These are phyloP conservation scores for Fusarium floridanum DNA, from an alignment of 2,329 filamentous ascomycete species.

Conservation along the genomic window DNA sequence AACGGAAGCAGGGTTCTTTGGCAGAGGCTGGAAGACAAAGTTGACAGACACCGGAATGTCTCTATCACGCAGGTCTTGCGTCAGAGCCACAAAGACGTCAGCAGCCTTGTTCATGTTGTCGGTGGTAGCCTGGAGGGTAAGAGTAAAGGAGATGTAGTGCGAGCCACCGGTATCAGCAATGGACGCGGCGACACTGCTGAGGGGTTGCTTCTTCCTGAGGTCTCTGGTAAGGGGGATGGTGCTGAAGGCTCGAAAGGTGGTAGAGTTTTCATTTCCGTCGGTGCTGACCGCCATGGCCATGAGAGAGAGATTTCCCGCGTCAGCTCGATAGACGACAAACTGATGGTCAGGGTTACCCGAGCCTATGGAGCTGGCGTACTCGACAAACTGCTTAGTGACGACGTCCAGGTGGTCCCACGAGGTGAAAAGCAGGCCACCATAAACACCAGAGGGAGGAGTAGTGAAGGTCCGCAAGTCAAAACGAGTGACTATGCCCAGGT, in stretches of 20 bases:
- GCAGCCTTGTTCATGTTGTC: neutral
- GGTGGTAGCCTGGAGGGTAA: neutral
- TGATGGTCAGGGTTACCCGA: neutral
- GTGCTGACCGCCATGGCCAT: neutral
- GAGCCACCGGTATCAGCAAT: neutral
- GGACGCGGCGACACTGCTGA: neutral
- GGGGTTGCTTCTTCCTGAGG: neutral
- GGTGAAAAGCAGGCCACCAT: neutral
- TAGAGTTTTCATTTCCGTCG: neutral
- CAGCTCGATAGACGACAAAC: neutral
- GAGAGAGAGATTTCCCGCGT: neutral
- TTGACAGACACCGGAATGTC: neutral
- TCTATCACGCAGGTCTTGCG: neutral
- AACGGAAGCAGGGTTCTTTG: neutral
- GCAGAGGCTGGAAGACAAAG: neutral
- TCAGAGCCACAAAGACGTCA: neutral
- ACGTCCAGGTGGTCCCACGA: neutral
- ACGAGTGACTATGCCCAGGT: neutral
- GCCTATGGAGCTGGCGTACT: neutral
- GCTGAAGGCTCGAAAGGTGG: neutral
- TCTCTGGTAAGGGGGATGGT: neutral
- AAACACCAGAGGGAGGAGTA: neutral
- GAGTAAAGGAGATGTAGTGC: neutral
- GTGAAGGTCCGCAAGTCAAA: neutral
- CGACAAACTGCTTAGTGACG: neutral